A percentile compares a stretch with the other conserved stretches of the same genome.
These are phyloP conservation scores for Hibiscus mutabilis DNA, from an alignment of 345 rosid genomes.

Conservation along the genomic window DNA sequence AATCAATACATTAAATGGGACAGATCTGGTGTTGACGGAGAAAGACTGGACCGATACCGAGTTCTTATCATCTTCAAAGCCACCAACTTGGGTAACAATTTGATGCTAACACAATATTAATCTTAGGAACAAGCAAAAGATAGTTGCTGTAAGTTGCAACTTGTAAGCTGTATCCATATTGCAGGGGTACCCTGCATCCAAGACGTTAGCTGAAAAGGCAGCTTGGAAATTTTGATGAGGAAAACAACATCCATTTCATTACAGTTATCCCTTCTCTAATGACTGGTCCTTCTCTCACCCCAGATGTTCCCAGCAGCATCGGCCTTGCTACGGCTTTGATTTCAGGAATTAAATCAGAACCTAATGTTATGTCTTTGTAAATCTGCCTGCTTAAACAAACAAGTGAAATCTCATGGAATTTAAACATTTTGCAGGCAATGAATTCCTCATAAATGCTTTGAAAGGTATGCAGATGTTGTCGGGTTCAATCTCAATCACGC, in stretches of 20 bases:
- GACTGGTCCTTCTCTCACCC: constrained; percentile 54
- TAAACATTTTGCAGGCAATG: constrained; percentile 45
- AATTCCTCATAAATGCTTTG: constrained; percentile 43
- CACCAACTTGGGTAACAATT: constrained; percentile 61
- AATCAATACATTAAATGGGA: constrained; percentile 47
- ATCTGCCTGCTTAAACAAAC: no score
- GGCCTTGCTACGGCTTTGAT: constrained; percentile 49
- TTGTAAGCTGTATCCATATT: constrained; percentile 2
- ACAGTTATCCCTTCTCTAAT: constrained; percentile 67
- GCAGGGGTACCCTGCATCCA: constrained; percentile 77
- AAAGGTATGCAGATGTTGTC: constrained; percentile 86
- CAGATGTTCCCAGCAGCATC: constrained; percentile 50
- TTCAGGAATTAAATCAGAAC: constrained; percentile 35
- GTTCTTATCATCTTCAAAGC: constrained; percentile 56
- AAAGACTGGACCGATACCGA: constrained; percentile 68
- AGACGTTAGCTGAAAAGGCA: constrained; percentile 66
- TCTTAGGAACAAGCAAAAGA: background rate
- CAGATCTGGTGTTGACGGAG: constrained; percentile 65
- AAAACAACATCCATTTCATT: constrained; percentile 63
- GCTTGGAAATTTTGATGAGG: constrained; percentile 63
- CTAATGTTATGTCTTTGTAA: no score
- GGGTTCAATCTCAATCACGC: constrained; percentile 70
- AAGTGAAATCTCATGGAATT: background rate
- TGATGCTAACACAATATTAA: background rate
- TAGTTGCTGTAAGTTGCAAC: background rate